Evolutionary conservation across 2,329 filamentous ascomycete species (phyloP).

Genomic region (Botrytis elliptica): DNA sequence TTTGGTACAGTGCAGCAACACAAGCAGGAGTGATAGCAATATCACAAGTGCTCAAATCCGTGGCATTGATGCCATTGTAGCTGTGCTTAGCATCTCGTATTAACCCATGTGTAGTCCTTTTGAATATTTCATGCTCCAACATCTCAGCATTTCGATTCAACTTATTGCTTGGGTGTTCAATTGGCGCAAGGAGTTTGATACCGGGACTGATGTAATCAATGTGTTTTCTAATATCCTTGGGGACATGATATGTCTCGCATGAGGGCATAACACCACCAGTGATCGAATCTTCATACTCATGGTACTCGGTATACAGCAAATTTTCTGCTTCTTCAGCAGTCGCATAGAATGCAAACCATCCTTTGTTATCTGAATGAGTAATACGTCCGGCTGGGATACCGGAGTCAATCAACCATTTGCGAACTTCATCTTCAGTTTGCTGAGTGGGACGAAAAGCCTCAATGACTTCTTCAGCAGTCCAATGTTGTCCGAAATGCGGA

Average conservation of each 20-base stretch:
- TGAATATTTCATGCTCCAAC: not conserved
- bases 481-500: conserved; percentile 41
- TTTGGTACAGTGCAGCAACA: conserved; percentile 40
- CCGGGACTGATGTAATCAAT: conserved; percentile 53
- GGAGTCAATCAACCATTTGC: conserved; percentile 39
- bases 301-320: conserved; percentile 40
- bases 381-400: conserved; percentile 39
- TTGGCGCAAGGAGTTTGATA: conserved; percentile 43
- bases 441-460: conserved; percentile 39
- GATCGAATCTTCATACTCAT: conserved; percentile 47
- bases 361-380: conserved; percentile 41
- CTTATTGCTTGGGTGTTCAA: conserved; percentile 38
- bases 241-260: conserved; percentile 46
- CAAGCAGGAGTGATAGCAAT: conserved; percentile 31
- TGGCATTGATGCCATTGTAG: conserved; percentile 42
- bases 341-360: conserved; percentile 42
- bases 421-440: conserved; percentile 39
- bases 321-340: conserved; percentile 40
- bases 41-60: conserved; percentile 41
- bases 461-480: conserved; percentile 38
- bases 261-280: conserved; percentile 38
- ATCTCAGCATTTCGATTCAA: conserved; percentile 20
- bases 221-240: conserved; percentile 47
- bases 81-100: not conserved
- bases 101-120: conserved; percentile 19